Evolutionary conservation across 352 stramenopile species (phyloP).

Genomic region (Phytopythium litorale): DNA sequence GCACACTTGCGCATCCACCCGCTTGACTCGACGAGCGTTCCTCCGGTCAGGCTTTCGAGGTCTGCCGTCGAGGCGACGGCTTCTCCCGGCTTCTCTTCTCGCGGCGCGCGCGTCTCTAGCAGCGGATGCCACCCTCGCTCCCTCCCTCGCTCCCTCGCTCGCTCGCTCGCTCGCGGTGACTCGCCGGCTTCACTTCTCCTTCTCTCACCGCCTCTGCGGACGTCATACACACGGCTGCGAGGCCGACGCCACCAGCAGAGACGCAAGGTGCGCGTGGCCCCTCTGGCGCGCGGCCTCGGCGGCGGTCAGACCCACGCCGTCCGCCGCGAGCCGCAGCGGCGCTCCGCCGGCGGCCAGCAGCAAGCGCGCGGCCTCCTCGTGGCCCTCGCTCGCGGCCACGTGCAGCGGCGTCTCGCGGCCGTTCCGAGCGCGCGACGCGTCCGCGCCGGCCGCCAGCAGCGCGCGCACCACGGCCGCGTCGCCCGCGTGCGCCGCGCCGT

Average conservation of each 20-base stretch:
- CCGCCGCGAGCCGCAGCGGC: constrained; percentile 15
- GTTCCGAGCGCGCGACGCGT: constrained; percentile 14
- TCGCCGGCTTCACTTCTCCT: not conserved
- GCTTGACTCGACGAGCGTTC: too few species aligned
- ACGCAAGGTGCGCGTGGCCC: constrained; percentile 20
- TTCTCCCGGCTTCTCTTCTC: too few species aligned
- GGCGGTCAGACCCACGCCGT: constrained; percentile 19
- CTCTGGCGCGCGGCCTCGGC: constrained; percentile 20
- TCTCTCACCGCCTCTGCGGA: too few species aligned
- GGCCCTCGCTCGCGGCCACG: constrained; percentile 25
- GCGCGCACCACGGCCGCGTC: constrained; percentile 12
- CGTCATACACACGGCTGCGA: too few species aligned
- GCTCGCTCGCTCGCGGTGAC: not conserved
- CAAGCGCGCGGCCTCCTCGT: constrained; percentile 15
- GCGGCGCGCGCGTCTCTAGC: not conserved
- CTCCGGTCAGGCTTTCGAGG: too few species aligned
- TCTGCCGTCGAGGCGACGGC: too few species aligned
- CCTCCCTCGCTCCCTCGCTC: too few species aligned
- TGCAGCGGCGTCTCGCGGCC: constrained; percentile 32
- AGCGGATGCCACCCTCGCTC: too few species aligned
- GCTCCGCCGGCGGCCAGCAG: constrained; percentile 12
- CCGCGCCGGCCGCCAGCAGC: constrained; percentile 22
- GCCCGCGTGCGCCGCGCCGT: constrained; percentile 53
- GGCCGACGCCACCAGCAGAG: constrained; percentile 14
- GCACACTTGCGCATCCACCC: too few species aligned